Evolutionary conservation across 148 eudicot species (phyloP).

Genomic region (Rhododendron simsii): DNA sequence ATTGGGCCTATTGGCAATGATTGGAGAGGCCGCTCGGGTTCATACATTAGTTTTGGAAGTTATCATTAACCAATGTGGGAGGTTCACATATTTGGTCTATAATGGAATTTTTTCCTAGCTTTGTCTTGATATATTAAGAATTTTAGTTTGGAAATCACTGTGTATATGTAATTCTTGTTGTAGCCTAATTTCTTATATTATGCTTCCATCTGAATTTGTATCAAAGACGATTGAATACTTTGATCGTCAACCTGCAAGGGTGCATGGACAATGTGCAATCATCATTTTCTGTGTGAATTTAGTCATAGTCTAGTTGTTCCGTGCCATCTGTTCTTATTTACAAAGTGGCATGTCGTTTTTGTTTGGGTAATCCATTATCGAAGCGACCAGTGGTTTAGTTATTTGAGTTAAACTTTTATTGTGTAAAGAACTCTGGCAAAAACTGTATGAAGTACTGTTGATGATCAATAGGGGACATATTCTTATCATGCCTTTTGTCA

Average conservation of each 20-base stretch:
- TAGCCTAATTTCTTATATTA: neutral
- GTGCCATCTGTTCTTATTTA: neutral
- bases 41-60: too few species aligned
- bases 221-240: neutral
- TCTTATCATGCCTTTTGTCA: constrained; percentile 16
- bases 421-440: neutral
- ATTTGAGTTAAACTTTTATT: neutral
- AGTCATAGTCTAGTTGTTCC: neutral
- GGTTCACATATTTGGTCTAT: neutral
- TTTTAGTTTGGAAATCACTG: neutral
- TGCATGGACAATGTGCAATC: neutral
- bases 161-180: neutral
- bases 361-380: neutral
- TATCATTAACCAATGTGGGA: neutral
- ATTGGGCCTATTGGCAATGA: too few species aligned
- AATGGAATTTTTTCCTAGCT: neutral
- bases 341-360: neutral
- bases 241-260: too few species aligned
- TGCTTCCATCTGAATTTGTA: neutral
- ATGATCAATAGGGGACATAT: neutral
- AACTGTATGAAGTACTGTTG: neutral
- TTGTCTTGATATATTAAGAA: neutral
- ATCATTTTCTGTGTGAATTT: neutral
- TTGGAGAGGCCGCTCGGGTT: too few species aligned
- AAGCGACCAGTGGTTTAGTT: neutral